Percentiles rank a stretch among this genome's conserved stretches.
phyloP scores from a whole-genome alignment of 2,329 filamentous ascomycete genomes.

The Venturia aucupariae region DNA sequence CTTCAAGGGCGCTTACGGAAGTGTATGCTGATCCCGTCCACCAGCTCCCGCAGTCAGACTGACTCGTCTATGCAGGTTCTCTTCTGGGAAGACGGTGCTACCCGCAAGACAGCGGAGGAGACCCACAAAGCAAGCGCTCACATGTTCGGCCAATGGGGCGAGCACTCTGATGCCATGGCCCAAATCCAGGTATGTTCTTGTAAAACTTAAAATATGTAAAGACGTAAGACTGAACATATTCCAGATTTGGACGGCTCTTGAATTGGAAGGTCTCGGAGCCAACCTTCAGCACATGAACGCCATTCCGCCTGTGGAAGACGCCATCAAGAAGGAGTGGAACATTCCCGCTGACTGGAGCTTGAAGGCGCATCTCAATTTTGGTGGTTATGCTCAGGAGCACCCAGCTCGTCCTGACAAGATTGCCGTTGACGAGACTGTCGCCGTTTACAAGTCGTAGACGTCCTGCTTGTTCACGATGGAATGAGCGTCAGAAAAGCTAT shows the following conservation, averaged over 20 bases:
- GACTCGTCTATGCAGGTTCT: conserved; percentile 7
- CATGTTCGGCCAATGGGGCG: conserved; percentile 15
- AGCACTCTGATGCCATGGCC: conserved; percentile 19
- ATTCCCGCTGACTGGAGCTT: conserved; percentile 9
- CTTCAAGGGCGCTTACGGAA: conserved; percentile 15
- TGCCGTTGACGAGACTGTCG: conserved; percentile 1
- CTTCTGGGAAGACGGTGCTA: conserved; percentile 15
- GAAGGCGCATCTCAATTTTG: conserved; percentile 11
- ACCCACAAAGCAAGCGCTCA: conserved; percentile 14
- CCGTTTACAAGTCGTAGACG: conserved; percentile 10
- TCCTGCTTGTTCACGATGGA: neutral
- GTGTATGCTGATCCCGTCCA: neutral
- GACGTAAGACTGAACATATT: neutral
- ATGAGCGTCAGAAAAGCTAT: neutral
- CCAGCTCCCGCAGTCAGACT: neutral
- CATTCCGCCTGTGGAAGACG: conserved; percentile 16
- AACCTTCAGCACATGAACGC: conserved; percentile 25
- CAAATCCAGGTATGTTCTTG: conserved; percentile 15
- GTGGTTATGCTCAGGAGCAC: neutral
- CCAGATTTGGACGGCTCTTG: conserved; percentile 22
- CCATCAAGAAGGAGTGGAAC: conserved; percentile 7
- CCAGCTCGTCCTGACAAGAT: conserved; percentile 11
- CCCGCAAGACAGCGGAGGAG: conserved; percentile 11
- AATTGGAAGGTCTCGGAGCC: conserved; percentile 23
- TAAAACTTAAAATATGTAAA: neutral